Percentiles rank a stretch among this genome's conserved stretches.
These are phyloP conservation scores for Coniochaeta hoffmannii DNA, from an alignment of 2,329 filamentous ascomycete species.

Conservation along the genomic window DNA sequence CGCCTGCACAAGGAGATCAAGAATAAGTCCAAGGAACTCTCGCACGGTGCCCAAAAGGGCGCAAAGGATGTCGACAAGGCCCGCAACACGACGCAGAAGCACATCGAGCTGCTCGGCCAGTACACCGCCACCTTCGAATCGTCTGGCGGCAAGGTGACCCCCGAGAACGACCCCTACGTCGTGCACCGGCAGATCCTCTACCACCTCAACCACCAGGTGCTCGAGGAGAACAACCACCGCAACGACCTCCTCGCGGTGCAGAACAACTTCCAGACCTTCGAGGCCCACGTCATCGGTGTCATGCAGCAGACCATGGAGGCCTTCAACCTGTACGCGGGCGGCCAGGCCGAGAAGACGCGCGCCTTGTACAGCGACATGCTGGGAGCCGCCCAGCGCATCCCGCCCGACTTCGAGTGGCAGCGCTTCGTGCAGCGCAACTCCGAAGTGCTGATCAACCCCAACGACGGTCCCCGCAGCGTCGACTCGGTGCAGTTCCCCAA, in stretches of 20 bases:
- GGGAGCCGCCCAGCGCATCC: constrained; percentile 65
- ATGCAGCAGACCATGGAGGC: constrained; percentile 76
- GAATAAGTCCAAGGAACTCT: constrained; percentile 86
- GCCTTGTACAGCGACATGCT: constrained; percentile 81
- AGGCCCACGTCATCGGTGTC: constrained; percentile 75
- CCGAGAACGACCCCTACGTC: constrained; percentile 80
- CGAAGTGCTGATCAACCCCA: constrained; percentile 69
- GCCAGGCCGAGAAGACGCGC: constrained; percentile 74
- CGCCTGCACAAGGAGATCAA: constrained; percentile 95
- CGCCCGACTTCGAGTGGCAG: constrained; percentile 85
- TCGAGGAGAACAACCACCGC: constrained; percentile 92
- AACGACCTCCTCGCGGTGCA: constrained; percentile 91
- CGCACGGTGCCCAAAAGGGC: constrained; percentile 70
- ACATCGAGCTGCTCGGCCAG: constrained; percentile 88
- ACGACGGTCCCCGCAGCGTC: constrained; percentile 64
- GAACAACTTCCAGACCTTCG: constrained; percentile 80
- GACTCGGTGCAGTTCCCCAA: constrained; percentile 78
- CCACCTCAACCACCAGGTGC: constrained; percentile 81
- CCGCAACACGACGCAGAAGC: constrained; percentile 80
- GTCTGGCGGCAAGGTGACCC: constrained; percentile 60
- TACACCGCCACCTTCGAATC: constrained; percentile 76
- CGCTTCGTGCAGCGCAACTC: constrained; percentile 69
- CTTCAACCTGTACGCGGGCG: constrained; percentile 73
- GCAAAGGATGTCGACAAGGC: constrained; percentile 90
- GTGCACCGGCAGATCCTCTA: constrained; percentile 74